Base-by-base conservation (phyloP, 495 filamentous ascomycete species). In the Talaromyces stipitatus region DNA sequence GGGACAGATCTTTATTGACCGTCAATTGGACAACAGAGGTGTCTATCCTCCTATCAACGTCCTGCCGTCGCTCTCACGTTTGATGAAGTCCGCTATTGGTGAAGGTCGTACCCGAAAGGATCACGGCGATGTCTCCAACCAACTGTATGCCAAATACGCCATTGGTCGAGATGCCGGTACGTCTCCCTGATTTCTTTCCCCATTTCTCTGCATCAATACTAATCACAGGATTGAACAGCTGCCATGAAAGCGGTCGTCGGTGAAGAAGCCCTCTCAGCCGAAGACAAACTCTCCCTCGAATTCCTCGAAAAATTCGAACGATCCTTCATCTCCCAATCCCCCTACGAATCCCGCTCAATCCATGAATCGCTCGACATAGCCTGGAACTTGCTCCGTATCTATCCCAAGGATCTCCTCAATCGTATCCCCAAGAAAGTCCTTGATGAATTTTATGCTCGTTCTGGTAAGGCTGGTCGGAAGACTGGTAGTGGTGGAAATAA, bases 81-180 rank as follows among this genome's bases (percentile, higher is more conserved):
- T 99, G 64, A 99, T 99, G 94, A 99, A 99, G 71, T 97, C 95
- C 62, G 95, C 94, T 66, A 99, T 99, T 62, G 95, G 95, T 66
- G 91, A 96, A 73, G 89, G 89, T 60, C 92, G 87, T 77, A 97
- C 94, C 2, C 87, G 94, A 60, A 89, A 89, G 74, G 94, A 99
- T 68, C 94, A 99, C 74, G 88, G 89, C 57, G 94, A 99, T 73
- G 94, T 99, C 33, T 97, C 95, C 57, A 97, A 97, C 79, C 94
- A 99, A 78, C 83, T 99, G 58, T 99, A 99, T 72, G 94, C 94
- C 70, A 99, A 99, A 77, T 99, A 99, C 72, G 94, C 94, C 71
- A 97, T 99, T 67, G 94, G 94, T 68, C 90, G 91, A 77, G 94
- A 99, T 68, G 94, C 92, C 33, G 76, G 76, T 79, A 61, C 68